Evolutionary conservation across 495 filamentous ascomycete genomes (phyloP).

Genomic region (Cairneyella variabilis): DNA sequence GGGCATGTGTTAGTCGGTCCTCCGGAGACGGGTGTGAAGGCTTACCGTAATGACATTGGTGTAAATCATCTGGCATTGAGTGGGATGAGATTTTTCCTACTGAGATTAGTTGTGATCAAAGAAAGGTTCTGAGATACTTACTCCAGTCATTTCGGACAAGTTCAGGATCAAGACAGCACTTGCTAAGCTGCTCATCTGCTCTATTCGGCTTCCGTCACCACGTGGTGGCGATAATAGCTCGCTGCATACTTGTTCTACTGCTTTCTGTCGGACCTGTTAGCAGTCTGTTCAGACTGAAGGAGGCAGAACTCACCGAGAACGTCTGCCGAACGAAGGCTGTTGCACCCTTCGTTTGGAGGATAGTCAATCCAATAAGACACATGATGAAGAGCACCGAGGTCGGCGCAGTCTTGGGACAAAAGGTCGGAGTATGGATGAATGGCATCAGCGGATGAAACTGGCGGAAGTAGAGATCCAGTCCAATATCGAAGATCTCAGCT

Average conservation of each 20-base stretch:
- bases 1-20: neutral
- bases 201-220: conserved; percentile 33
- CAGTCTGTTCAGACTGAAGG: neutral
- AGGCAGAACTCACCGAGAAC: conserved; percentile 35
- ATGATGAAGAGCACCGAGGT: conserved; percentile 43
- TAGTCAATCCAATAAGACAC: conserved; percentile 49
- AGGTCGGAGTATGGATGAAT: conserved; percentile 48
- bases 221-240: conserved; percentile 39
- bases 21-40: neutral
- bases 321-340: conserved; percentile 43
- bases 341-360: conserved; percentile 46
- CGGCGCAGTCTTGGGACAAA: conserved; percentile 42
- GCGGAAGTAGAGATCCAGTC: conserved; percentile 50
- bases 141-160: conserved; percentile 46
- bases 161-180: conserved; percentile 45
- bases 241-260: conserved; percentile 37
- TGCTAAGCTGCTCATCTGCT: conserved; percentile 42
- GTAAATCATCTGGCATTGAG: conserved; percentile 47
- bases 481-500: conserved; percentile 51
- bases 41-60: conserved; percentile 48
- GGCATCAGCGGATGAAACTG: conserved; percentile 48
- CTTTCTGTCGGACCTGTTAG: conserved; percentile 29
- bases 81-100: conserved; percentile 41
- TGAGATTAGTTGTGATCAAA: conserved; percentile 16
- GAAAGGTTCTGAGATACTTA: conserved; percentile 22